Base-by-base conservation (phyloP, 768 basidiomycete genomes). In the Bullera alba region DNA sequence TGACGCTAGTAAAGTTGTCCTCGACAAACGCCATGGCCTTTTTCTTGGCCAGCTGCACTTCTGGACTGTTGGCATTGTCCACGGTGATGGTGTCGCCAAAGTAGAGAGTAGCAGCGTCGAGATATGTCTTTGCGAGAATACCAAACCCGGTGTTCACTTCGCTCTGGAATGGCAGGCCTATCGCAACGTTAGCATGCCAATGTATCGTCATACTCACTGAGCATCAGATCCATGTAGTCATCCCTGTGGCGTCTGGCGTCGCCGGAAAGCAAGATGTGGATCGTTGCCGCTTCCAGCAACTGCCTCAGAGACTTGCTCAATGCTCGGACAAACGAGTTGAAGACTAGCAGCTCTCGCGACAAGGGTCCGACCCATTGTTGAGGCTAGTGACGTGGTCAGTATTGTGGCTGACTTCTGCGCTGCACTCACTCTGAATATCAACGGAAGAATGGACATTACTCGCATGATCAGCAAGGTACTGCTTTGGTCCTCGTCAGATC, bases 101-200 rank as follows among this genome's bases (percentile, higher is more conserved):
- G 71, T 89, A 85, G 39, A 87, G 89, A 42, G 91, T 79, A 46
- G 89, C 87, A 1, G 63, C 66, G 64, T 95, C 92, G 62, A 97
- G 76, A 76, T 95, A 93, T 29, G 92, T 91, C 77, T 96, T 43
- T 15, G 87, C 90, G 19, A 99, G 79, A 57, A 99, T 87, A 3
- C 95, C 95, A 73, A 96, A 96, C 17, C 92, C 95, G 0, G 95
- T 97, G 77, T 95, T 95, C 62, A 90, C 89, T 68, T 97, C 95
- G 48, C 81, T 79, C 70, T 95, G 92, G 81, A 97, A 95, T 7
- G 92, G 90, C 28, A 96, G 77, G 38, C 68, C 68, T 70, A 47
- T 19, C 17, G 46, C 38, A 53, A 1, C 27, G 43, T 50, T 8
- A 46, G 48, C 37, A 55, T 4, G 48, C 22, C 4, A 54, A 34